phyloP scores from a whole-genome alignment of 768 basidiomycete species.

The Tricholoma sp. region DNA sequence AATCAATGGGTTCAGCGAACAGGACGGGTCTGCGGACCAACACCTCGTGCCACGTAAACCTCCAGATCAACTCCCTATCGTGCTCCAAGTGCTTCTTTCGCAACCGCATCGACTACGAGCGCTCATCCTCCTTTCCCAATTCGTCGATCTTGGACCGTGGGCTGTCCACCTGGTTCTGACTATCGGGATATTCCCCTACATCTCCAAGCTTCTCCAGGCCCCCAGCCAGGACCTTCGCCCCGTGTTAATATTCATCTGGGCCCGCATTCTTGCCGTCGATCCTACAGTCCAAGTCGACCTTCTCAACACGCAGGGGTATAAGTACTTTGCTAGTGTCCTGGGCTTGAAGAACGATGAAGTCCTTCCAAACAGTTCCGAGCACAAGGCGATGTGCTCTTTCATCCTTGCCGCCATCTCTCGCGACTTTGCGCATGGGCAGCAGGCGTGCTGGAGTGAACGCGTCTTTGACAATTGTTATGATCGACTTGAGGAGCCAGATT shows the following conservation, averaged over 20 bases:
- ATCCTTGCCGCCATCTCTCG: constrained; percentile 86
- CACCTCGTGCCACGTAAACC: constrained; percentile 83
- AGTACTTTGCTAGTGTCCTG: constrained; percentile 79
- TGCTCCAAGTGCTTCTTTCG: constrained; percentile 93
- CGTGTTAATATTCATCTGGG: constrained; percentile 98
- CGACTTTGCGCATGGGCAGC: constrained; percentile 85
- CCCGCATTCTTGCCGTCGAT: constrained; percentile 95
- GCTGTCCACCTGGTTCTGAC: constrained; percentile 93
- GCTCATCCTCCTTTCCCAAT: constrained; percentile 92
- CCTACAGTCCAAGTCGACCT: constrained; percentile 87
- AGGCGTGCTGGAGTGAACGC: constrained; percentile 71
- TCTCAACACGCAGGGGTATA: constrained; percentile 76
- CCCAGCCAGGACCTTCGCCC: constrained; percentile 94
- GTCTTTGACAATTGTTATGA: constrained; percentile 88
- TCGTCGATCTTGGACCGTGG: constrained; percentile 98
- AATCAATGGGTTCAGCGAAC: constrained; percentile 3
- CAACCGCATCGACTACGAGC: constrained; percentile 95
- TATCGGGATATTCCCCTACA: constrained; percentile 98
- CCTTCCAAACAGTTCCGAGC: constrained; percentile 92
- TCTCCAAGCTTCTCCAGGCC: constrained; percentile 92
- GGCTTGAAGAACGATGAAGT: constrained; percentile 60
- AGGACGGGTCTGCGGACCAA: constrained; percentile 22
- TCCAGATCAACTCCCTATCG: constrained; percentile 95
- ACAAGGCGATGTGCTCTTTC: constrained; percentile 98
- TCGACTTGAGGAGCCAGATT: constrained; percentile 84